These are phyloP conservation scores for Cystoderma amianthinum DNA, from an alignment of 768 basidiomycete species.

Conservation along the genomic window DNA sequence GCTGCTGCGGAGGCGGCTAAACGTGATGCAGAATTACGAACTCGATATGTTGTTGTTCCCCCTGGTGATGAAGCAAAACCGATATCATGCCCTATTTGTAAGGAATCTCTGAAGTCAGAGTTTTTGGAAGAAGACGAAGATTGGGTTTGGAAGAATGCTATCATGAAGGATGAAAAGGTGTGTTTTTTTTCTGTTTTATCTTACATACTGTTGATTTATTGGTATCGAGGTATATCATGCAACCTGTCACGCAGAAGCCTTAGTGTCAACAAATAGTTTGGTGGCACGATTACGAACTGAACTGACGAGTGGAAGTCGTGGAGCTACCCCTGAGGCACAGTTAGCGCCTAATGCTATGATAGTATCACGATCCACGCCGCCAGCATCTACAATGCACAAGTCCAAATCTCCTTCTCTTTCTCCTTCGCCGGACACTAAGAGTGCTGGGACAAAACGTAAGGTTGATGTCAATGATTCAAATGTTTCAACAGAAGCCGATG, in stretches of 20 bases:
- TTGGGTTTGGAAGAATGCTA: slow-evolving; percentile 95
- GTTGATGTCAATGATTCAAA: slow-evolving; percentile 44
- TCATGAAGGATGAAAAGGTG: slow-evolving; percentile 79
- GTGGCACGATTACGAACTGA: slow-evolving; percentile 66
- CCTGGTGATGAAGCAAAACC: slow-evolving; percentile 79
- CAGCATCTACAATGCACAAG: slow-evolving; percentile 23
- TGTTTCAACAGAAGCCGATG: slow-evolving; percentile 29
- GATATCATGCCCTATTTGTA: slow-evolving; percentile 92
- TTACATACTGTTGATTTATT: not conserved
- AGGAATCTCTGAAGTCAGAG: slow-evolving; percentile 86
- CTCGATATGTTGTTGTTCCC: slow-evolving; percentile 84
- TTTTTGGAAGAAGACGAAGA: slow-evolving; percentile 95
- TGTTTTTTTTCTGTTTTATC: slow-evolving; percentile 16
- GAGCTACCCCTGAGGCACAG: slow-evolving; percentile 66
- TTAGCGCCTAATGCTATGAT: slow-evolving; percentile 16
- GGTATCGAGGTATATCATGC: slow-evolving; percentile 79
- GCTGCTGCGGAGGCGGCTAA: slow-evolving; percentile 62
- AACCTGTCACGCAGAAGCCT: slow-evolving; percentile 85
- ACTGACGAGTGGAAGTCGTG: slow-evolving; percentile 54
- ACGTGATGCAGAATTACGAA: slow-evolving; percentile 68
- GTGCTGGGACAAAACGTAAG: slow-evolving; percentile 71
- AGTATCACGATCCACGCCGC: slow-evolving; percentile 28
- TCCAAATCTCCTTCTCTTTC: slow-evolving; percentile 38
- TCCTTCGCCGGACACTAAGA: slow-evolving; percentile 45
- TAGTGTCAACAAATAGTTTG: slow-evolving; percentile 53